Evolutionary conservation across 2,329 filamentous ascomycete species (phyloP), one percentile per base, ranked within the genome.

Genomic region (Simplicillium aogashimaense): DNA sequence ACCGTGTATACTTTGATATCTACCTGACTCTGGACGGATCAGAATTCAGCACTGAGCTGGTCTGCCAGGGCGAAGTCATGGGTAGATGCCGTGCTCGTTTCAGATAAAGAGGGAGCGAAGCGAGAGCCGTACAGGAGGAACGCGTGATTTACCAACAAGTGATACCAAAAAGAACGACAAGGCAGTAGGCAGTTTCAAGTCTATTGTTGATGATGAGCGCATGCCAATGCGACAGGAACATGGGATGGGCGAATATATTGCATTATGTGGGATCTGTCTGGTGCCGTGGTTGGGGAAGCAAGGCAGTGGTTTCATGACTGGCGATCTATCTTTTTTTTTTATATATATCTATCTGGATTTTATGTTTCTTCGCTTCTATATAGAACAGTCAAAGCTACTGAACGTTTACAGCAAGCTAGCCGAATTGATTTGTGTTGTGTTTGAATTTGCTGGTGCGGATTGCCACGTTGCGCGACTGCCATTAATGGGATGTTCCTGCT

Each of bases 11-110:
- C 62, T 83, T 83, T 50, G 79, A 83, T 51, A 83, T 83, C 50
- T 94, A 94, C 63, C 78, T 98, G 49, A 97, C 92, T 0, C 81
- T 98, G 13, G 92, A 98, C 56, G 92, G 92, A 16, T 94, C 86
- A 39, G 92, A 98, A 61, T 97, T 98, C 70, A 97, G 92, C 53
- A 92, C 92, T 39, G 92, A 97, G 68, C 71, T 98, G 31, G 90
- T 97, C n/a, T 98, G 92, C 67, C 92, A 98, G 63, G 92, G 92
- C 55, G 92, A 97, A 64, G 88, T 98, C 50, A 98, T 97, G 92
- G 92, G 92, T 49, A 81, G 90, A 48, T 97, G 90, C 76, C 83
- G 89, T 47, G 86, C 90, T 44, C 78, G 88, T 58, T 97, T 97
- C 73, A 72, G 77, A 63, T 82, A 67, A 61, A 40, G 17, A 17